Evolutionary conservation across 495 filamentous ascomycete species (phyloP), one percentile per base, ranked within the genome.

Genomic region (Xeromyces bisporus): DNA sequence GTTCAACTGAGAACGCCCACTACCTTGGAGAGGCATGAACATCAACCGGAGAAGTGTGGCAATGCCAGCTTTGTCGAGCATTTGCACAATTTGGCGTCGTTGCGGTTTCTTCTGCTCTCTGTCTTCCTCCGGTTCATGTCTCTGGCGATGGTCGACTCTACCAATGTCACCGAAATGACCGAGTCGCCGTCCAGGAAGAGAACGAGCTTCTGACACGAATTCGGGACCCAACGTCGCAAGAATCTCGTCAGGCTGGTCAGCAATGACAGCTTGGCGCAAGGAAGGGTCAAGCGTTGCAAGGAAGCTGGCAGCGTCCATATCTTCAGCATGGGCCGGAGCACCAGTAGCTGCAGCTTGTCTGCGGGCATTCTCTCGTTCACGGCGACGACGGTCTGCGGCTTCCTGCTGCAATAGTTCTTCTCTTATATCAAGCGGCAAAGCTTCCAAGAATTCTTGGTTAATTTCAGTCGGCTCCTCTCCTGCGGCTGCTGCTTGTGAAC

Each of bases 61-160:
- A 48, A 99, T 74, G 15, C 89, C 89, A 33, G 85, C 67, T 49
- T 92, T 94, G 55, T 99, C 91, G 3, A 96, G 71, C 76, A 96
- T 92, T 53, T 99, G 89, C 18, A 93, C 75, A 30, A 83, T 77
- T 14, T 80, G 76, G 43, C 75, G 74, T 34, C 82, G 70, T 39
- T 76, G 71, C 15, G 72, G 66, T 53, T 92, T 91, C 51, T 73
- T 73, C 3, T 48, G 44, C 32, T 67, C 56, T 40, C 62, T 51
- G 33, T 50, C 49, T 15, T 58, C 53, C 15, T 49, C 47, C 29
- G 45, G 42, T 21, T 61, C 57, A 32, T 50, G 50, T 32, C 67
- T 59, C n/a, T 55, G 54, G 11, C 63, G 63, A 23, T 51, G 46
- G 15, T 59, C 50, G 33, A 57, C 39, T 31, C 62, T 48, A 33